Percentiles rank a stretch among this genome's conserved stretches.
Evolutionary conservation across 352 stramenopile species (phyloP).

Genomic region (Phytophthora pini): DNA sequence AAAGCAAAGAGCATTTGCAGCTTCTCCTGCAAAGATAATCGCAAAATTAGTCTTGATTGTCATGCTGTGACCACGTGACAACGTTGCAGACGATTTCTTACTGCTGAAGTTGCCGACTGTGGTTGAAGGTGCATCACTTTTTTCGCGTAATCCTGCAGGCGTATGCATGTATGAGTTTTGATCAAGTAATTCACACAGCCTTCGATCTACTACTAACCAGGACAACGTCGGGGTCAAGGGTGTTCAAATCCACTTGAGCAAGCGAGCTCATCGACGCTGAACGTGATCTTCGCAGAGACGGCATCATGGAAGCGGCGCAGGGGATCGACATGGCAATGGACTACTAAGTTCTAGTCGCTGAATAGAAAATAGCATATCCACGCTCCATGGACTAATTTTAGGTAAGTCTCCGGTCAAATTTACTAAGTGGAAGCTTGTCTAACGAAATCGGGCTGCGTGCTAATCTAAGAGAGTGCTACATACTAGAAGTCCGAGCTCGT

Average conservation of each 20-base stretch:
- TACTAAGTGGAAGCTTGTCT: too few relatives aligned
- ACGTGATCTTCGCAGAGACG: conserved; percentile 31
- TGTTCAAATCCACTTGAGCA: conserved; percentile 39
- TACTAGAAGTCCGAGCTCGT: too few relatives aligned
- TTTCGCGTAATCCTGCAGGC: conserved; percentile 36
- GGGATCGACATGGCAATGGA: conserved; percentile 8
- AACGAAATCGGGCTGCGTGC: too few relatives aligned
- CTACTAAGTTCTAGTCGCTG: not conserved
- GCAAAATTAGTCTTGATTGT: too few relatives aligned
- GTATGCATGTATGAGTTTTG: not conserved
- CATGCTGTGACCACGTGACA: not conserved
- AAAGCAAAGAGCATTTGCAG: conserved; percentile 49
- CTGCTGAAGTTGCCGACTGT: conserved; percentile 26
- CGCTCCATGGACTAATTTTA: conserved; percentile 22
- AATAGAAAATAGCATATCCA: not conserved
- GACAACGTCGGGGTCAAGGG: conserved; percentile 35
- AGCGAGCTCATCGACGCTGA: conserved; percentile 42
- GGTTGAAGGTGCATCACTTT: conserved; percentile 45
- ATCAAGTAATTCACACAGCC: not conserved
- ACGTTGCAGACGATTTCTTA: conserved; percentile 1
- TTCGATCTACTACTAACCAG: conserved; percentile 17
- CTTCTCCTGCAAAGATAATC: conserved; percentile 32
- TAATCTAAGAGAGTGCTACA: too few relatives aligned
- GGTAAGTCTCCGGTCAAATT: too few relatives aligned
- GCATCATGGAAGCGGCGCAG: conserved; percentile 19